phyloP scores from a whole-genome alignment of 164 flowering plant species.

The Dillenia suffruticosa region DNA sequence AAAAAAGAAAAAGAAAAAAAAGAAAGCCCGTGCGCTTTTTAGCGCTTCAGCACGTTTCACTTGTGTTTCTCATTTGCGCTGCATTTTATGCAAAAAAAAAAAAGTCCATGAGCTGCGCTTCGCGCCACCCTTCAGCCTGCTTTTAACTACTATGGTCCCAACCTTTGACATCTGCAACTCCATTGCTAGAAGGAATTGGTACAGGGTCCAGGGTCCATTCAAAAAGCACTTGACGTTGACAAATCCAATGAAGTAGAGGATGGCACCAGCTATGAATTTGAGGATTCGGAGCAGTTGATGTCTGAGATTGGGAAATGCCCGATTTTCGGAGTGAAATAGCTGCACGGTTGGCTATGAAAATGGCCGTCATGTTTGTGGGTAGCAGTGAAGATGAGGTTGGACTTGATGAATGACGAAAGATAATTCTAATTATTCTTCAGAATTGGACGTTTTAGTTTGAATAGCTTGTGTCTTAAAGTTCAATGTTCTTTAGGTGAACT shows the following conservation, averaged over 20 bases:
- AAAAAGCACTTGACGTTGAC: conserved; percentile 14
- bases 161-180: conserved; percentile 28
- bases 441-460: too few relatives aligned
- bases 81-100: too few relatives aligned
- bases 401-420: conserved; percentile 8
- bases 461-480: too few relatives aligned
- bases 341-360: conserved; percentile 84
- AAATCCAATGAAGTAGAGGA: conserved; percentile 21
- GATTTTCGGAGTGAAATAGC: conserved; percentile 95
- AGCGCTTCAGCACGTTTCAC: too few relatives aligned
- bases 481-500: too few relatives aligned
- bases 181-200: conserved; percentile 19
- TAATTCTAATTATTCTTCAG: too few relatives aligned
- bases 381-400: conserved; percentile 48
- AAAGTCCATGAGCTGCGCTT: too few relatives aligned
- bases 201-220: conserved; percentile 4
- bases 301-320: conserved; percentile 89
- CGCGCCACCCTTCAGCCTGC: too few relatives aligned
- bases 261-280: conserved; percentile 38
- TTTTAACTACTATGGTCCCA: too few relatives aligned
- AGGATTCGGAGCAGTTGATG: conserved; percentile 82
- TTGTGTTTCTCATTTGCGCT: too few relatives aligned
- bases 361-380: conserved; percentile 93
- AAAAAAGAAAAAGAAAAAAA: too few relatives aligned
- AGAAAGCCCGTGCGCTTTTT: too few relatives aligned